Conservation (phyloP, 306 rosid genomes). For the Begonia masoniana region DNA sequence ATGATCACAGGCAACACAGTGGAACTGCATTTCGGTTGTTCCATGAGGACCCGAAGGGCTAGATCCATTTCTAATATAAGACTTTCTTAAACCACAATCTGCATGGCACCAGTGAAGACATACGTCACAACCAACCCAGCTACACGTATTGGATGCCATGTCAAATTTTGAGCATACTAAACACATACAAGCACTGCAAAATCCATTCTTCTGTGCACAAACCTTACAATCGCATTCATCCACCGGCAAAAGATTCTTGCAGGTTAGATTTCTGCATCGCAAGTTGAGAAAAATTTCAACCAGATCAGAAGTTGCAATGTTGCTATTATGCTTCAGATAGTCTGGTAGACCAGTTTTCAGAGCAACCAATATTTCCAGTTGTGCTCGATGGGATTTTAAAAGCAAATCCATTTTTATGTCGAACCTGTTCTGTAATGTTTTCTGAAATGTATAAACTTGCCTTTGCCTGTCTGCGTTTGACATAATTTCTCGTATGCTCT, state of each 20-base stretch:
- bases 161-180: conserved; percentile 90
- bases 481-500: conserved; percentile 55
- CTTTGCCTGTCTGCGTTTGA: conserved; percentile 51
- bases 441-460: conserved; percentile 45
- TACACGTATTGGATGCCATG: conserved; percentile 80
- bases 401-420: conserved; percentile 63
- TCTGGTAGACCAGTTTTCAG: conserved; percentile 61
- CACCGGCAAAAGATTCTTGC: conserved; percentile 66
- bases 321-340: conserved; percentile 40
- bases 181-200: conserved; percentile 96
- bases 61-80: conserved; percentile 77
- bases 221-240: conserved; percentile 98
- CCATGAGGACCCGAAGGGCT: conserved; percentile 60
- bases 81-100: conserved; percentile 76
- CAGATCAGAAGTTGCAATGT: conserved; percentile 46
- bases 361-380: conserved; percentile 79
- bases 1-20: conserved; percentile 91
- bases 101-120: conserved; percentile 98
- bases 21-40: conserved; percentile 89
- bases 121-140: conserved; percentile 98
- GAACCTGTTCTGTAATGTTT: conserved; percentile 58
- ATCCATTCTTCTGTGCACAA: conserved; percentile 72
- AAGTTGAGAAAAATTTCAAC: conserved; percentile 73
- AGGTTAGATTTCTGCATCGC: conserved; percentile 62
- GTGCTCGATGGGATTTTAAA: conserved; percentile 57